These are phyloP conservation scores for Digitaria exilis DNA, from an alignment of 202 grass and related monocot species.

Conservation along the genomic window DNA sequence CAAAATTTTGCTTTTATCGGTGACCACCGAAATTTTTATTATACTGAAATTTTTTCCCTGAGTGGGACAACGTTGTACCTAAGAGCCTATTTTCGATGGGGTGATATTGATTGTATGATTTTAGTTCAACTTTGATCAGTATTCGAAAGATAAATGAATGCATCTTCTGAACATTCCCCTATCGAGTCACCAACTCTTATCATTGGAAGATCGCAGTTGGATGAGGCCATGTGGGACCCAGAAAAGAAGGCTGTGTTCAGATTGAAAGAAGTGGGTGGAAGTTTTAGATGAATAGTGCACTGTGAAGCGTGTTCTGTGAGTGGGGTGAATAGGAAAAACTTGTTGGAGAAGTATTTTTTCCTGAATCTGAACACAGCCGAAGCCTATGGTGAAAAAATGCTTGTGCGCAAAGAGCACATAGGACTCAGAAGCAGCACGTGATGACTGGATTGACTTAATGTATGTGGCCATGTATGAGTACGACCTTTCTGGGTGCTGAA, in stretches of 20 bases:
- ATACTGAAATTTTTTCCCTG: too few species aligned
- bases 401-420: background rate
- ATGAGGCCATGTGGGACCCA: background rate
- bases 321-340: too few species aligned
- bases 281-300: too few species aligned
- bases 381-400: background rate
- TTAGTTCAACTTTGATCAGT: background rate
- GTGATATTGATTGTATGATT: background rate
- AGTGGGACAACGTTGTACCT: background rate
- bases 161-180: background rate
- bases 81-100: background rate
- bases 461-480: constrained; percentile 18
- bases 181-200: background rate
- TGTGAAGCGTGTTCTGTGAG: too few species aligned
- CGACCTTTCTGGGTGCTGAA: constrained; percentile 14
- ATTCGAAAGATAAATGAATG: background rate
- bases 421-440: background rate
- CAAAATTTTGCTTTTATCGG: too few species aligned
- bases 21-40: too few species aligned
- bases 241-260: too few species aligned
- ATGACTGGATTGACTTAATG: constrained; percentile 26
- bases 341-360: too few species aligned
- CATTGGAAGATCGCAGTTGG: background rate
- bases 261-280: too few species aligned
- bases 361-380: too few species aligned